A percentile compares a stretch with the other conserved stretches of the same genome.
Conservation (phyloP, 164 flowering plant species). For the Dillenia turbinata region DNA sequence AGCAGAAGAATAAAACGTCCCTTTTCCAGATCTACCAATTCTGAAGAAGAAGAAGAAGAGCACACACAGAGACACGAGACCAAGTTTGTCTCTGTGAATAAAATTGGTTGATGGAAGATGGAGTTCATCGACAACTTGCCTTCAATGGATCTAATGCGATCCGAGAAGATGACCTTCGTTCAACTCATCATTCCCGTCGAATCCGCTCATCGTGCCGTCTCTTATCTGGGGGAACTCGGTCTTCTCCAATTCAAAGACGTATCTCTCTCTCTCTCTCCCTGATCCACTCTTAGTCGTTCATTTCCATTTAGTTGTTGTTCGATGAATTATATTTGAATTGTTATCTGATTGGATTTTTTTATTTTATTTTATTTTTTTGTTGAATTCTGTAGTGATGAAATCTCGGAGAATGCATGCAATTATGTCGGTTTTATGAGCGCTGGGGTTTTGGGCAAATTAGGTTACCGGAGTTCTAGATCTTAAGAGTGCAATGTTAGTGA, state of each 20-base stretch:
- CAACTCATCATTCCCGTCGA: conserved; percentile 92
- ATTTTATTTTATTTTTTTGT: neutral
- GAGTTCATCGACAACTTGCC: conserved; percentile 49
- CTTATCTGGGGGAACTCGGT: conserved; percentile 91
- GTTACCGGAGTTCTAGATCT: no score
- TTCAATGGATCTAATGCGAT: conserved; percentile 90
- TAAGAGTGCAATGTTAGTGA: no score
- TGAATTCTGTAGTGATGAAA: neutral
- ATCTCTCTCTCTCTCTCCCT: conserved; percentile 10
- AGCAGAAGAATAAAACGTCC: neutral
- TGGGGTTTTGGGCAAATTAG: no score
- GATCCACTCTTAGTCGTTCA: neutral
- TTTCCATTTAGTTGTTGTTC: neutral
- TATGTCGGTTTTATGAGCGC: no score
- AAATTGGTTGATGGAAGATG: conserved; percentile 28
- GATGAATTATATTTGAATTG: neutral
- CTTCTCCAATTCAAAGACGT: conserved; percentile 89
- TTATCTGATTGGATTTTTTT: neutral
- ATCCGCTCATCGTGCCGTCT: conserved; percentile 79
- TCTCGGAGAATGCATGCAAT: no score
- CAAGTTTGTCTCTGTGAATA: neutral
- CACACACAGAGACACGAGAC: conserved; percentile 2
- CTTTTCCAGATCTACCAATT: conserved; percentile 18
- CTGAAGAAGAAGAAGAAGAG: no score
- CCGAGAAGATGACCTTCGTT: conserved; percentile 86